phyloP scores from a whole-genome alignment of 2,329 filamentous ascomycete genomes.

The Hypoxylon sp. region DNA sequence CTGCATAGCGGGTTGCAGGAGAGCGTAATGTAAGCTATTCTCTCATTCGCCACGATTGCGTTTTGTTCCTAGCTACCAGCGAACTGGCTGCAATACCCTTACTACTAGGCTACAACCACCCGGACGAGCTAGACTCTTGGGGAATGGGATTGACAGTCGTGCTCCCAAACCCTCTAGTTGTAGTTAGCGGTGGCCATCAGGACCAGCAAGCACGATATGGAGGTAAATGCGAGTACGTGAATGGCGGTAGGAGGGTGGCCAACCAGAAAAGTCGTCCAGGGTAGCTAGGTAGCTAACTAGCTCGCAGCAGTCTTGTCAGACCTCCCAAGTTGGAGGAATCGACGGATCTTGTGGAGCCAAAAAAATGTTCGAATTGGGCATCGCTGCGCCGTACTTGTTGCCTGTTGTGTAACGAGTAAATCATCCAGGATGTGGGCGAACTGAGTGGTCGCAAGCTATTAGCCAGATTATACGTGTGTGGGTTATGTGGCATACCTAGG shows the following conservation, averaged over 20 bases:
- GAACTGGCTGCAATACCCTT: conserved; percentile 38
- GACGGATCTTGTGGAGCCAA: conserved; percentile 44
- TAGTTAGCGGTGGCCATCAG: neutral
- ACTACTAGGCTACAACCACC: conserved; percentile 22
- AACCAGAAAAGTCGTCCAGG: conserved; percentile 21
- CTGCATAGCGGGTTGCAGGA: conserved; percentile 45
- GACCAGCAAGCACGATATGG: conserved; percentile 24
- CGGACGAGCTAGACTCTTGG: conserved; percentile 34
- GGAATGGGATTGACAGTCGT: conserved; percentile 41
- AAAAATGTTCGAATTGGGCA: conserved; percentile 37
- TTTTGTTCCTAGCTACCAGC: conserved; percentile 44
- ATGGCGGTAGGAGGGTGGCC: conserved; percentile 29
- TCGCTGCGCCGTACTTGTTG: conserved; percentile 39
- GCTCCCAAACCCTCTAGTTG: conserved; percentile 30
- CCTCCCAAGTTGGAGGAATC: conserved; percentile 38
- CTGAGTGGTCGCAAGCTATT: conserved; percentile 39
- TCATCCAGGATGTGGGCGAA: conserved; percentile 37
- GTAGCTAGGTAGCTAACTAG: conserved; percentile 31
- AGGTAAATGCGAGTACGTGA: conserved; percentile 25
- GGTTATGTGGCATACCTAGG: conserved; percentile 45
- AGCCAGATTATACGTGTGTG: conserved; percentile 44
- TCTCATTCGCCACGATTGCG: conserved; percentile 39
- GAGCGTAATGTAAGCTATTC: conserved; percentile 18
- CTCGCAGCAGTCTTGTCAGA: conserved; percentile 30
- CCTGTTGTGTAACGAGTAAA: conserved; percentile 42